Evolutionary conservation across 768 basidiomycete species (phyloP).

Genomic region (Agaricus sinodeliciosus): DNA sequence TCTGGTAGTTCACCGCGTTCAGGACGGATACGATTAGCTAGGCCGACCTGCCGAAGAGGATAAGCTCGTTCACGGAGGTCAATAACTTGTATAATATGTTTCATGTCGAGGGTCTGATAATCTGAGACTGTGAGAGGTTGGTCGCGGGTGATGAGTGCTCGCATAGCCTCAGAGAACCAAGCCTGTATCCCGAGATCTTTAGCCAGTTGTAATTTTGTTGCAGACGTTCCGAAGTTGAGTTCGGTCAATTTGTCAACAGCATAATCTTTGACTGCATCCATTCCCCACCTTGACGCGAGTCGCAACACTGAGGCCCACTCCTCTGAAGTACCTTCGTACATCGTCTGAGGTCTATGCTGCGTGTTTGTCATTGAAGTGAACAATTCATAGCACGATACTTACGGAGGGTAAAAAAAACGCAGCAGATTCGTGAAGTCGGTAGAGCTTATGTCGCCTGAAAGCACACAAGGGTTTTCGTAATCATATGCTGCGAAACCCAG

Average conservation of each 20-base stretch:
- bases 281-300: slow-evolving; percentile 2
- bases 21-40: neutral
- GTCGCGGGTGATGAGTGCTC: neutral
- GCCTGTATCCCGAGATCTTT: slow-evolving; percentile 1
- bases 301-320: slow-evolving; percentile 4
- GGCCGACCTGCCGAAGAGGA: too few species aligned
- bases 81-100: slow-evolving; percentile 1
- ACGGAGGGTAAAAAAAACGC: slow-evolving; percentile 6
- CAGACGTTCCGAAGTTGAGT: neutral
- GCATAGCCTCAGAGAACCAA: slow-evolving; percentile 6
- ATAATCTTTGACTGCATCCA: neutral
- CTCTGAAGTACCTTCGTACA: neutral
- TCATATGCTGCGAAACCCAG: slow-evolving; percentile 3
- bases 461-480: neutral
- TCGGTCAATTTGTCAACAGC: neutral
- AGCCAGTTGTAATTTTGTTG: slow-evolving; percentile 1
- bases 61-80: slow-evolving; percentile 10
- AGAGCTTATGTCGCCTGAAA: neutral
- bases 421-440: neutral
- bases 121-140: neutral
- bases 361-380: neutral
- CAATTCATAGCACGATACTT: neutral
- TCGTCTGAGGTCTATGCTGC: neutral
- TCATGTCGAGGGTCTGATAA: neutral
- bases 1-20: neutral